A percentile compares a stretch with the other conserved stretches of the same genome.
These are phyloP conservation scores for Leishmania martiniquensis DNA, from an alignment of 208 protist genomes.

Conservation along the genomic window DNA sequence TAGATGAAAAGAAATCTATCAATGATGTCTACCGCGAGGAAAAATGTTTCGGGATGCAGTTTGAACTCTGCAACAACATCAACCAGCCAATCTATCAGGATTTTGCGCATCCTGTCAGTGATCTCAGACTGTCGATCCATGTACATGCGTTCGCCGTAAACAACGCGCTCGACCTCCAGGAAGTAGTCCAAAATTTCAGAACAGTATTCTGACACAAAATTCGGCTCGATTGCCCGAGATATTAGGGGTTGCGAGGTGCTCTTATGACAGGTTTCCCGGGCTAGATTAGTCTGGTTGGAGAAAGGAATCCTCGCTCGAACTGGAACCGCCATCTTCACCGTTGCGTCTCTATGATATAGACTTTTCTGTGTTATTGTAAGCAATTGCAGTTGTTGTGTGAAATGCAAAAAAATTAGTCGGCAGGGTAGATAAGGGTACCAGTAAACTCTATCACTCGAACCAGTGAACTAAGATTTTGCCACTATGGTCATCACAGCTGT, in stretches of 20 bases:
- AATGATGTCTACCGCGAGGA: slow-evolving; percentile 96
- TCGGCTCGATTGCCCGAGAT: slow-evolving; percentile 6
- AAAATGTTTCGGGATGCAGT: slow-evolving; percentile 96
- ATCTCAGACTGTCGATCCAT: slow-evolving; percentile 90
- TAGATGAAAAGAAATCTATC: slow-evolving; percentile 91
- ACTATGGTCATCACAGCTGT: not conserved
- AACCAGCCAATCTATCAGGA: slow-evolving; percentile 98
- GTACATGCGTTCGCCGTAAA: slow-evolving; percentile 53
- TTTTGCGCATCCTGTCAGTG: slow-evolving; percentile 95
- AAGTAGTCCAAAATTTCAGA: slow-evolving; percentile 79
- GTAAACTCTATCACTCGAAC: not conserved
- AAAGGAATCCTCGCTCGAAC: slow-evolving; percentile 16
- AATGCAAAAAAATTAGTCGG: not conserved
- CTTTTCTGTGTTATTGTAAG: not conserved
- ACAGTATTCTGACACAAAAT: slow-evolving; percentile 50
- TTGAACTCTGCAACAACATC: slow-evolving; percentile 96
- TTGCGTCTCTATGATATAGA: slow-evolving; percentile 11
- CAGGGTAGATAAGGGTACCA: not conserved
- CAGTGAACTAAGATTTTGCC: not conserved
- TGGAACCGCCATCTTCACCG: slow-evolving; percentile 19
- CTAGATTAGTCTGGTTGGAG: slow-evolving; percentile 44
- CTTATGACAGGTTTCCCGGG: slow-evolving; percentile 20
- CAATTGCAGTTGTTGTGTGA: not conserved
- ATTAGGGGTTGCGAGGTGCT: not conserved
- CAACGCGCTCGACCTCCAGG: slow-evolving; percentile 52